A percentile compares a stretch with the other conserved stretches of the same genome.
Conservation (phyloP, 2,329 filamentous ascomycete species). For the Fusarium sp. region DNA sequence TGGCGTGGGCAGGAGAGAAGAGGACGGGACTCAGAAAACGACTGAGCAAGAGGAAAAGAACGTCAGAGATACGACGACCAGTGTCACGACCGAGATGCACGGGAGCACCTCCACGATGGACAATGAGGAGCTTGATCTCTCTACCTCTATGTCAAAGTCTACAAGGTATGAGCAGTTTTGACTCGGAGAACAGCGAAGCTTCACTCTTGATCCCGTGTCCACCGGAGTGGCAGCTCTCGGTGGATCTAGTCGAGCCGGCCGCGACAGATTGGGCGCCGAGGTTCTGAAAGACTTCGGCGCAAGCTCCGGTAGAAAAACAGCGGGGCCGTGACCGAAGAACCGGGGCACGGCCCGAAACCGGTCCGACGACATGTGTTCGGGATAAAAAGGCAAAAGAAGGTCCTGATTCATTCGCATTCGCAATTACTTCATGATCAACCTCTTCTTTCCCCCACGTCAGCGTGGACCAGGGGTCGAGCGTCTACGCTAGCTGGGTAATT, state of each 20-base stretch:
- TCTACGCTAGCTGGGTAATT: not conserved
- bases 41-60: constrained; percentile 1
- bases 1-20: not conserved
- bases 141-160: constrained; percentile 11
- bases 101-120: constrained; percentile 31
- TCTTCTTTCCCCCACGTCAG: not conserved
- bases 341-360: not conserved
- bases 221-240: constrained; percentile 26
- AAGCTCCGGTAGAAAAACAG: not conserved
- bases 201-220: constrained; percentile 26
- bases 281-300: constrained; percentile 6
- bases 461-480: not conserved
- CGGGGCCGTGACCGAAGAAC: constrained; percentile 2
- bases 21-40: constrained; percentile 6
- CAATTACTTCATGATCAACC: not conserved
- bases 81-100: constrained; percentile 15
- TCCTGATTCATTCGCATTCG: not conserved
- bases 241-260: constrained; percentile 26
- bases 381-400: not conserved
- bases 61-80: constrained; percentile 1
- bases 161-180: not conserved
- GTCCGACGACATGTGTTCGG: not conserved
- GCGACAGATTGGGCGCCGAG: constrained; percentile 25
- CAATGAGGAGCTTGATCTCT: constrained; percentile 17
- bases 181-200: constrained; percentile 14